Conservation (phyloP, 176 grass and related monocot genomes). For the Musa schizocarpa region DNA sequence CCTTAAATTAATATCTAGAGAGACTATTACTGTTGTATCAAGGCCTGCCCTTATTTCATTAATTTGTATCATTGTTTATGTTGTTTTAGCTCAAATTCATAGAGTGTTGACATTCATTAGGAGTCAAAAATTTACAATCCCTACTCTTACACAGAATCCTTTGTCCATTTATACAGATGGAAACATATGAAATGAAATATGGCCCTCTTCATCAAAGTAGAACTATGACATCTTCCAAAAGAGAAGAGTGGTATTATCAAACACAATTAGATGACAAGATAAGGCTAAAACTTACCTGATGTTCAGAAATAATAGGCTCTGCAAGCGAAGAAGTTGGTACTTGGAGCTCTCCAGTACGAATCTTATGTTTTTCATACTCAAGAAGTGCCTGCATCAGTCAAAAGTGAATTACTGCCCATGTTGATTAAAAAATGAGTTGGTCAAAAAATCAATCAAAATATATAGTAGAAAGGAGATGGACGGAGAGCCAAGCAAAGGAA, state of each 20-base stretch:
- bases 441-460: not conserved
- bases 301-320: constrained; percentile 42
- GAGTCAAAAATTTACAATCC: too few relatives aligned
- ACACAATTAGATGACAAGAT: not conserved
- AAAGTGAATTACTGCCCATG: not conserved
- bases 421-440: not conserved
- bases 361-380: constrained; percentile 95
- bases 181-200: too few relatives aligned
- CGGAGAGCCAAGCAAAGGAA: not conserved
- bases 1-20: too few relatives aligned
- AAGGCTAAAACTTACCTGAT: constrained; percentile 37
- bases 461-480: not conserved
- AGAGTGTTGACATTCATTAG: too few relatives aligned
- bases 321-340: constrained; percentile 44
- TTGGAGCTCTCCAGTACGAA: constrained; percentile 82
- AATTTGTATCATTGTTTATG: too few relatives aligned
- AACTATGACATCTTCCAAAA: not conserved
- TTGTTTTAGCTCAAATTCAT: too few relatives aligned
- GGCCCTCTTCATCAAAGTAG: not conserved
- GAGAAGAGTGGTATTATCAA: not conserved
- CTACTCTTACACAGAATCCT: too few relatives aligned
- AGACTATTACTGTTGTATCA: too few relatives aligned
- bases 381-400: constrained; percentile 60
- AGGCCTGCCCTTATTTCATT: too few relatives aligned
- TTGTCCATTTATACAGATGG: too few relatives aligned